Evolutionary conservation across 108 stramenopile genomes (phyloP).

Genomic region (Skeletonema costatum): DNA sequence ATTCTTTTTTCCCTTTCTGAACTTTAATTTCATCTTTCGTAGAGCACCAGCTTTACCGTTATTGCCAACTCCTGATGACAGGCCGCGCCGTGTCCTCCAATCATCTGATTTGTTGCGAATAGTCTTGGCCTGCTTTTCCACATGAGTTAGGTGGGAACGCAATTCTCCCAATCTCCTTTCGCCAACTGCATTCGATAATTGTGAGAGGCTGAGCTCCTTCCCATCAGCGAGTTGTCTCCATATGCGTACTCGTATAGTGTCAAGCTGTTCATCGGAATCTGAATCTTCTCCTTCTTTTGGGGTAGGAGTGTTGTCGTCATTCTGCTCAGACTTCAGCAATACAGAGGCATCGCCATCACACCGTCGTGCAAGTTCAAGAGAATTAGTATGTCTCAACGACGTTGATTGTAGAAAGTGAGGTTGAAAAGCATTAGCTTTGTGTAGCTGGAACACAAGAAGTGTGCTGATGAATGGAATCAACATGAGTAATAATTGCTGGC

Average conservation of each 20-base stretch:
- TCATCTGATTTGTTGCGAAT: background rate
- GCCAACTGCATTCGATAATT: background rate
- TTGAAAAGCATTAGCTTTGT: background rate
- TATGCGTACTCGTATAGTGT: background rate
- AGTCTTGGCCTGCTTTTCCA: background rate
- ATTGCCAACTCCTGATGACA: background rate
- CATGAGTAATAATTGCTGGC: too few relatives aligned
- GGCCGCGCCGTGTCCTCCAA: background rate
- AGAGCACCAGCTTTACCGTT: background rate
- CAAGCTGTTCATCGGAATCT: background rate
- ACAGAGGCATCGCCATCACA: background rate
- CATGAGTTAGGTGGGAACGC: background rate
- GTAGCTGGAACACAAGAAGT: too few relatives aligned
- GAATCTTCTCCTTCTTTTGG: background rate
- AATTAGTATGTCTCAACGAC: background rate
- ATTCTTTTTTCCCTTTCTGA: background rate
- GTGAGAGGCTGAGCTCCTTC: background rate
- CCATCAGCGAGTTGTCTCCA: slow-evolving; percentile 2
- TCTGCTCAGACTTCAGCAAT: background rate
- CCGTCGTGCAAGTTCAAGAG: background rate
- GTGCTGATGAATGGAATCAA: too few relatives aligned
- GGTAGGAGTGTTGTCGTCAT: background rate
- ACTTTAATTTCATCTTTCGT: background rate
- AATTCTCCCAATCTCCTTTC: background rate
- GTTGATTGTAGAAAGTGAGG: background rate